Percentiles rank a stretch among this genome's conserved stretches.
Evolutionary conservation across 2,329 filamentous ascomycete genomes (phyloP).

Genomic region (Epichloe baconii): DNA sequence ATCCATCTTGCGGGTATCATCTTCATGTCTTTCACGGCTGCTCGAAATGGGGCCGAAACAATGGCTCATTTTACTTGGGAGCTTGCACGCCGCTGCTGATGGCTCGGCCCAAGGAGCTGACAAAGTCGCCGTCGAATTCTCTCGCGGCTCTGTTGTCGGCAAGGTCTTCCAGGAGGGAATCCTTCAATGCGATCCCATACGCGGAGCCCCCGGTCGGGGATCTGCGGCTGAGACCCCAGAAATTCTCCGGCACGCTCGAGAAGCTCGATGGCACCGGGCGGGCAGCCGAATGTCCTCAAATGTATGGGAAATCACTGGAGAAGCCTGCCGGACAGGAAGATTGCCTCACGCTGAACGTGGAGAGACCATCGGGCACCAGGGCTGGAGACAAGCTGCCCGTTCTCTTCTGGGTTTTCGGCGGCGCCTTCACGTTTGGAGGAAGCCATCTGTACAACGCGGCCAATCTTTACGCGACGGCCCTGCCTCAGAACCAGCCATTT

Average conservation of each 20-base stretch:
- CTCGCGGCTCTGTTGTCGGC: too few species aligned
- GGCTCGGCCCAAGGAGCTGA: too few species aligned
- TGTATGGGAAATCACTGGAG: background rate
- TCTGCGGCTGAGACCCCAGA: background rate
- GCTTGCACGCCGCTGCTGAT: too few species aligned
- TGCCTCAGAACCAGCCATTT: slow-evolving; percentile 12
- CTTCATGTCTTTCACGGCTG: too few species aligned
- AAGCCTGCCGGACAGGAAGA: slow-evolving; percentile 39
- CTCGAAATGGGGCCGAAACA: too few species aligned
- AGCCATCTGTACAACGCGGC: background rate
- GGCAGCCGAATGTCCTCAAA: background rate
- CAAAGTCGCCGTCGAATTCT: too few species aligned
- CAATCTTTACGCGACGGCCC: slow-evolving; percentile 24
- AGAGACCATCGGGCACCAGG: slow-evolving; percentile 43
- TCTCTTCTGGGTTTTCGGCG: slow-evolving; percentile 18
- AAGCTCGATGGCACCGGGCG: background rate
- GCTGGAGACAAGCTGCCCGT: slow-evolving; percentile 48
- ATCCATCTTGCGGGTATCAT: too few species aligned
- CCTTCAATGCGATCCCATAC: background rate
- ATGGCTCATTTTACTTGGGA: too few species aligned
- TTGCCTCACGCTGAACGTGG: slow-evolving; percentile 48
- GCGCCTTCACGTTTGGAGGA: background rate
- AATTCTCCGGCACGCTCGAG: background rate
- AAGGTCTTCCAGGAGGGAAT: too few species aligned
- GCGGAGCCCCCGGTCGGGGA: background rate